phyloP scores from a whole-genome alignment of 495 filamentous ascomycete genomes.

The Platismatia glauca region DNA sequence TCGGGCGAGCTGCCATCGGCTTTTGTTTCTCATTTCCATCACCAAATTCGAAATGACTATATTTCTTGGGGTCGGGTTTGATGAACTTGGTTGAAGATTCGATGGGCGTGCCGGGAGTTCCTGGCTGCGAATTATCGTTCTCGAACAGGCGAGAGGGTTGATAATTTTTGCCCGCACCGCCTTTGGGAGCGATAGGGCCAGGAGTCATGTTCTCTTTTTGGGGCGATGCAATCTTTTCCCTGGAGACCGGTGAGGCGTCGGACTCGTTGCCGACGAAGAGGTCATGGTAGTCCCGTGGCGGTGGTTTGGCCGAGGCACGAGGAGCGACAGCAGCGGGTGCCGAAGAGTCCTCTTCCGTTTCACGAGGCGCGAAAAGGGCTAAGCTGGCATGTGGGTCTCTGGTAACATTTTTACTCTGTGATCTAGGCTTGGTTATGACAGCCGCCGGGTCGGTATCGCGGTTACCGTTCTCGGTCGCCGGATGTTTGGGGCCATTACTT shows the following conservation, averaged over 20 bases:
- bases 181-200: constrained; percentile 45
- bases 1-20: constrained; percentile 32
- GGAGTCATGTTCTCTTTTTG: constrained; percentile 16
- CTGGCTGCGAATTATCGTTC: constrained; percentile 28
- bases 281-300: constrained; percentile 52
- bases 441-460: constrained; percentile 1
- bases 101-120: constrained; percentile 32
- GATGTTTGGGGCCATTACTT: constrained; percentile 18
- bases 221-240: constrained; percentile 19
- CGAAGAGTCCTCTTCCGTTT: constrained; percentile 36
- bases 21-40: constrained; percentile 47
- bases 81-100: constrained; percentile 30
- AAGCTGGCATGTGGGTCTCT: constrained; percentile 70
- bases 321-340: constrained; percentile 28
- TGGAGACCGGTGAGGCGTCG: constrained; percentile 18
- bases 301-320: constrained; percentile 49
- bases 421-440: constrained; percentile 26
- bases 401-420: constrained; percentile 42
- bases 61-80: constrained; percentile 64
- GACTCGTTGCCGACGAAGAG: constrained; percentile 48
- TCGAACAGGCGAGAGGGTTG: constrained; percentile 61
- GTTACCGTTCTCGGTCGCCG: constrained; percentile 7
- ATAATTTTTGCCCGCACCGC: constrained; percentile 61
- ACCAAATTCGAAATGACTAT: constrained; percentile 78
- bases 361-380: constrained; percentile 57